phyloP scores from a whole-genome alignment of 2,329 filamentous ascomycete species.

The Ophiognomonia clavigignenti-juglandacearum region DNA sequence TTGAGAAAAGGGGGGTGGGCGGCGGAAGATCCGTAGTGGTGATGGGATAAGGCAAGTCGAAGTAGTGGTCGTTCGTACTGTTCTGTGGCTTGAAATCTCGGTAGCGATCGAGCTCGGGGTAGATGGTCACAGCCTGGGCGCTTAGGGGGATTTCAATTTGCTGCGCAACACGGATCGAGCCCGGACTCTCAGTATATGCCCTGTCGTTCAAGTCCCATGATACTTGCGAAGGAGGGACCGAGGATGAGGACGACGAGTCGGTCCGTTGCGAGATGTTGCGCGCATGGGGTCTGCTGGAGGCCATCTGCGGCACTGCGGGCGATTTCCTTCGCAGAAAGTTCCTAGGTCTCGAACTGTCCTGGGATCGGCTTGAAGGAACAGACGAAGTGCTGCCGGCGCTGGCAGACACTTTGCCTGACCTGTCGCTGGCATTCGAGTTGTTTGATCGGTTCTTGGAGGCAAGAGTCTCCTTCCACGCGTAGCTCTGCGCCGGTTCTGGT shows the following conservation, averaged over 20 bases:
- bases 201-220: constrained; percentile 35
- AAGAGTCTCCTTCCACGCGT: constrained; percentile 29
- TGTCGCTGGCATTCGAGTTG: constrained; percentile 31
- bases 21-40: constrained; percentile 63
- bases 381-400: constrained; percentile 27
- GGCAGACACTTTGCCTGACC: constrained; percentile 26
- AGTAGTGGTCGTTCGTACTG: constrained; percentile 27
- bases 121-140: constrained; percentile 41
- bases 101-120: constrained; percentile 60
- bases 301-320: constrained; percentile 37
- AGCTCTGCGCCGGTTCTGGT: constrained; percentile 22
- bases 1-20: constrained; percentile 61
- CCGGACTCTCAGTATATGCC: constrained; percentile 37
- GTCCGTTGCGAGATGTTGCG: constrained; percentile 32
- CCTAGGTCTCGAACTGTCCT: constrained; percentile 29
- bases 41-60: constrained; percentile 50
- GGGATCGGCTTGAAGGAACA: constrained; percentile 29
- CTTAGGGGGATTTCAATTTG: constrained; percentile 34
- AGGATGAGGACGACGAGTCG: constrained; percentile 39
- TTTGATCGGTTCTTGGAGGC: constrained; percentile 39
- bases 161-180: constrained; percentile 37
- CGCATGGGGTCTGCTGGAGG: constrained; percentile 29
- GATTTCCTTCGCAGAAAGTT: constrained; percentile 47
- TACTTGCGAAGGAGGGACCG: constrained; percentile 32
- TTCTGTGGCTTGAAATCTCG: constrained; percentile 38